These are phyloP conservation scores for Wickerhamomyces chambardii DNA, from an alignment of 805 yeast species.

Conservation along the genomic window DNA sequence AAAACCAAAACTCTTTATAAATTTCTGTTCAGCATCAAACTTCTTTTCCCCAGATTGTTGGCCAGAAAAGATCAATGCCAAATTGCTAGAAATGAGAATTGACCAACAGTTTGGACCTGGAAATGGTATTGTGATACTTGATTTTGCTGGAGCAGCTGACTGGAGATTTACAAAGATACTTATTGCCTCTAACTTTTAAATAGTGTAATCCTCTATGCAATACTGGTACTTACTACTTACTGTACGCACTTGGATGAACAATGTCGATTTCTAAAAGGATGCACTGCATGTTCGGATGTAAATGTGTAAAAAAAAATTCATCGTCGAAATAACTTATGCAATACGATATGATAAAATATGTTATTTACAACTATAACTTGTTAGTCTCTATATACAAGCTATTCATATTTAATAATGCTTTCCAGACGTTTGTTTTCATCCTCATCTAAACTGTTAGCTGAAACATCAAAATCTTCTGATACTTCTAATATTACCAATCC, in stretches of 20 bases:
- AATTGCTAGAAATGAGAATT: conserved; percentile 33
- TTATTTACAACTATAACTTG: no score
- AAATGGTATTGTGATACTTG: conserved; percentile 58
- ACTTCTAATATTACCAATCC: no score
- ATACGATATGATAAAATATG: no score
- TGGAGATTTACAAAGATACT: conserved; percentile 48
- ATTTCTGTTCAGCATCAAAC: conserved; percentile 68
- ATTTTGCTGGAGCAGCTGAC: conserved; percentile 51
- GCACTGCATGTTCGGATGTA: no score
- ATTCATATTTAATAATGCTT: no score
- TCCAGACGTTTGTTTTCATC: background rate
- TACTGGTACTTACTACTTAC: background rate
- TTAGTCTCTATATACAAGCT: no score
- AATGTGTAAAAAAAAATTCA: no score
- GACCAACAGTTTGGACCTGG: conserved; percentile 43
- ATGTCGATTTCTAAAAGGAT: no score
- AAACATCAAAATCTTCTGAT: no score
- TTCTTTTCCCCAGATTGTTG: conserved; percentile 65
- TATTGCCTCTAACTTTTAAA: conserved; percentile 38
- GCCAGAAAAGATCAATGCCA: conserved; percentile 60
- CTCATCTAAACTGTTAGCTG: background rate
- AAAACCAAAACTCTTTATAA: conserved; percentile 52
- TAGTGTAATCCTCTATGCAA: background rate
- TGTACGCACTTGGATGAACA: no score
- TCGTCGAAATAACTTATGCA: no score